These are phyloP conservation scores for Linaria vulgaris DNA, from an alignment of 257 asterid species.

Conservation along the genomic window DNA sequence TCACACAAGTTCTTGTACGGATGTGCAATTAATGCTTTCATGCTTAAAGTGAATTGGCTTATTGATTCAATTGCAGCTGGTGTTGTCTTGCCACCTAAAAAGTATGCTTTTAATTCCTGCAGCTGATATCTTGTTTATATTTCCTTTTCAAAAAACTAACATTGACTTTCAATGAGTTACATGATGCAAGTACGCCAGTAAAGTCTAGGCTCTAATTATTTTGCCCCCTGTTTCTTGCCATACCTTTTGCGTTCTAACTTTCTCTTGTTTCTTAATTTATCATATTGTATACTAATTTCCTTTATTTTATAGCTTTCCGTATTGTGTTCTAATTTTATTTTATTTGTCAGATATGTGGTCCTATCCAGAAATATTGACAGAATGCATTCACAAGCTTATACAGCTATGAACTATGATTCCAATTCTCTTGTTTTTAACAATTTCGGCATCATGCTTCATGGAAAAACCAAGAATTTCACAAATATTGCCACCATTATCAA, in stretches of 20 bases:
- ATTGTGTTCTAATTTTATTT: conserved; percentile 21
- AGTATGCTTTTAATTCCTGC: conserved; percentile 42
- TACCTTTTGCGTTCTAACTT: neutral
- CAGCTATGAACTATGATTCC: conserved; percentile 32
- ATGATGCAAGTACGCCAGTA: conserved; percentile 2
- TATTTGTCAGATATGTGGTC: conserved; percentile 56
- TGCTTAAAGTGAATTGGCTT: conserved; percentile 71
- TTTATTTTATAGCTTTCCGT: conserved; percentile 5
- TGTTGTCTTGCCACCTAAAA: conserved; percentile 55
- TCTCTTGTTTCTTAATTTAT: conserved; percentile 8
- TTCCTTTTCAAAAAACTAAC: conserved; percentile 9
- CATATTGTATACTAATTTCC: conserved; percentile 11
- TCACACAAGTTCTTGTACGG: conserved; percentile 80
- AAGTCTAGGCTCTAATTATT: conserved; percentile 12
- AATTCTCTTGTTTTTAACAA: conserved; percentile 50
- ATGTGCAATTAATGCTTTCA: conserved; percentile 68
- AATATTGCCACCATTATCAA: conserved; percentile 56
- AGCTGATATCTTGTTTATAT: conserved; percentile 4
- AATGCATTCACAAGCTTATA: conserved; percentile 33
- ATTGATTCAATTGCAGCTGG: conserved; percentile 69
- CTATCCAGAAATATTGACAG: conserved; percentile 42
- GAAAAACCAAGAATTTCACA: conserved; percentile 52
- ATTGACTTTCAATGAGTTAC: neutral
- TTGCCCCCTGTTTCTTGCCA: conserved; percentile 1
- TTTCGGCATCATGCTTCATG: conserved; percentile 72